Base-by-base conservation (phyloP, 345 rosid species). In the Barbarea vulgaris region DNA sequence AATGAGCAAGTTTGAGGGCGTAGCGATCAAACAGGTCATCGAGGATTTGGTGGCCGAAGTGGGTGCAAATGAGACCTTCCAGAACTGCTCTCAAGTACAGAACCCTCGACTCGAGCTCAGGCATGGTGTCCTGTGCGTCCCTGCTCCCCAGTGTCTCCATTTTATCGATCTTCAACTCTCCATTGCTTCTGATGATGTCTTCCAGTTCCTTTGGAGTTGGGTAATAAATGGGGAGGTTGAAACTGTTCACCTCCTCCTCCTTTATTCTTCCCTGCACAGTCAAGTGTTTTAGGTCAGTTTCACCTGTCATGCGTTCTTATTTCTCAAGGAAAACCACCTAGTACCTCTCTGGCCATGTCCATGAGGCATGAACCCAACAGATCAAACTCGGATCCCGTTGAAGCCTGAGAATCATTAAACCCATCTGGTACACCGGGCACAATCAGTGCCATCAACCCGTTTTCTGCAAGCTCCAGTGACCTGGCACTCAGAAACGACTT, bases 291-390 rank as follows among this genome's bases (percentile, higher is more conserved):
- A 22, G 69, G 47, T 62, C 30, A 44, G 30, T 68, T 19, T 48
- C 8, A 0, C 28, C 27, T 31, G 51, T 31, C 48, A 41, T 44
- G 27, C 2, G 6, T 18, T 61, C 34, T 41, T 21, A 2, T 30
- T 36, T 56, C n/a, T 34, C 9, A 17, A 41, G 62, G 27, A 36
- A 69, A 62, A 28, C 25, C 6, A 69, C 61, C 69, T 5, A n/a
- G 14, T 73, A 80, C 87, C 85, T 62, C 77, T 31, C 62, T 78
- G 1, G 72, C 81, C 84, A 85, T 77, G 67, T 83, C 85, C 78
- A 74, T 13, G 66, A 83, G 79, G 68, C 79, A 58, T 11, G 79
- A 65, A 13, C 79, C 85, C 27, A 84, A 10, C 14, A 75, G 25
- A 11, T 82, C 80, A 13, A 74, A 72, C 46, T 52, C 57, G 1